Evolutionary conservation across 345 rosid species (phyloP).

Genomic region (Camelina hispida): DNA sequence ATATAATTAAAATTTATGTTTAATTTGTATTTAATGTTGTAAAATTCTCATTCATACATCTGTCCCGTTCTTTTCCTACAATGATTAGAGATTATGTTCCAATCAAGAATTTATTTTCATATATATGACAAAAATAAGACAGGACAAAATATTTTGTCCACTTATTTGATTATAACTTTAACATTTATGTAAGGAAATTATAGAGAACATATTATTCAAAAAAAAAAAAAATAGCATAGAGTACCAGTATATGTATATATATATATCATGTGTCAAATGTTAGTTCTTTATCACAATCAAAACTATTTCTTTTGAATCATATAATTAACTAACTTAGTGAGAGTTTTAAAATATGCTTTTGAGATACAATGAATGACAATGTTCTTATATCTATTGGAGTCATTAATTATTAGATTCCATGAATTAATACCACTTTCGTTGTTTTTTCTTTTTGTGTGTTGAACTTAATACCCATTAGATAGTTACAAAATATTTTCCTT

Average conservation of each 20-base stretch:
- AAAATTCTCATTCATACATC: background rate
- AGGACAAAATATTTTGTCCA: background rate
- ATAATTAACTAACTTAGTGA: background rate
- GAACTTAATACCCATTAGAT: background rate
- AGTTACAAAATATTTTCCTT: slow-evolving; percentile 17
- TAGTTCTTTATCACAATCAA: slow-evolving; percentile 31
- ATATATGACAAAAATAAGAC: slow-evolving; percentile 27
- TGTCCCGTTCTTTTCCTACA: slow-evolving; percentile 14
- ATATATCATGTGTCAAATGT: slow-evolving; percentile 21
- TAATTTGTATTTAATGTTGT: background rate
- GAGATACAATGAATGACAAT: slow-evolving; percentile 23
- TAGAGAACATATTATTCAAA: background rate
- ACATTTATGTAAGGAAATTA: slow-evolving; percentile 3
- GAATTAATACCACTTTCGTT: background rate
- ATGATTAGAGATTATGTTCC: slow-evolving; percentile 19
- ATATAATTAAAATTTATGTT: background rate
- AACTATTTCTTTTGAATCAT: slow-evolving; percentile 9
- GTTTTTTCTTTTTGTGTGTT: too few relatives aligned
- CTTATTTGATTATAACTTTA: slow-evolving; percentile 1
- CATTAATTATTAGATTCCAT: slow-evolving; percentile 15
- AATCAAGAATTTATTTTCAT: slow-evolving; percentile 1
- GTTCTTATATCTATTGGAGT: background rate
- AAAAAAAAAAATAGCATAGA: background rate
- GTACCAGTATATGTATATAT: background rate
- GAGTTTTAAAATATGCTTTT: background rate